phyloP scores from a whole-genome alignment of 2,329 filamentous ascomycete genomes.

The Penicillium sclerotiorum region DNA sequence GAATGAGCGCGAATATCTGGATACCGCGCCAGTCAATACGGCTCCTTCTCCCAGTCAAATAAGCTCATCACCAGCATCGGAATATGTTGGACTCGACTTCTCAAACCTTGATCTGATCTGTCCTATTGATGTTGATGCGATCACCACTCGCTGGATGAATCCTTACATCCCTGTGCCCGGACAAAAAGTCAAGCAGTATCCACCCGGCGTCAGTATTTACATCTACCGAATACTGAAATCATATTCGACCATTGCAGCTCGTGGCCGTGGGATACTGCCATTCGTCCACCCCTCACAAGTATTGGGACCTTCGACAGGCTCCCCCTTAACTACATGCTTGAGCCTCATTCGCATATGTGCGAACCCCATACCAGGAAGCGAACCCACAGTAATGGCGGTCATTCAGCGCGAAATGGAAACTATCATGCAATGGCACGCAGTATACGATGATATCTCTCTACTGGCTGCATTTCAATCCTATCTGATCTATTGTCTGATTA shows the following conservation, averaged over 20 bases:
- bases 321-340: constrained; percentile 47
- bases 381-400: constrained; percentile 34
- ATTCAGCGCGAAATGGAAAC: constrained; percentile 50
- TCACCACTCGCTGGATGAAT: constrained; percentile 55
- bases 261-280: constrained; percentile 44
- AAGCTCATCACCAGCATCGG: too few relatives aligned
- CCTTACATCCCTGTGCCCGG: constrained; percentile 50
- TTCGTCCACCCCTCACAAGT: constrained; percentile 51
- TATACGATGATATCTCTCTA: constrained; percentile 29
- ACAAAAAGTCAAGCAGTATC: constrained; percentile 49
- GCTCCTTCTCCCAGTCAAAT: background rate
- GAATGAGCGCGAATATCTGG: background rate
- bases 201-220: constrained; percentile 40
- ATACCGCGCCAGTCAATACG: background rate
- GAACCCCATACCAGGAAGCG: constrained; percentile 37
- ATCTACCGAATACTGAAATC: constrained; percentile 50
- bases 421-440: constrained; percentile 31
- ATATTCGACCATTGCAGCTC: constrained; percentile 43
- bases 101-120: constrained; percentile 42
- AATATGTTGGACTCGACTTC: constrained; percentile 33
- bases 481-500: constrained; percentile 52
- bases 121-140: constrained; percentile 51
- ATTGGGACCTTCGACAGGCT: constrained; percentile 18
- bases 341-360: constrained; percentile 47
- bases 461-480: constrained; percentile 56